phyloP scores from a whole-genome alignment of 257 asterid species.

The Nyctanthes arbortristis region DNA sequence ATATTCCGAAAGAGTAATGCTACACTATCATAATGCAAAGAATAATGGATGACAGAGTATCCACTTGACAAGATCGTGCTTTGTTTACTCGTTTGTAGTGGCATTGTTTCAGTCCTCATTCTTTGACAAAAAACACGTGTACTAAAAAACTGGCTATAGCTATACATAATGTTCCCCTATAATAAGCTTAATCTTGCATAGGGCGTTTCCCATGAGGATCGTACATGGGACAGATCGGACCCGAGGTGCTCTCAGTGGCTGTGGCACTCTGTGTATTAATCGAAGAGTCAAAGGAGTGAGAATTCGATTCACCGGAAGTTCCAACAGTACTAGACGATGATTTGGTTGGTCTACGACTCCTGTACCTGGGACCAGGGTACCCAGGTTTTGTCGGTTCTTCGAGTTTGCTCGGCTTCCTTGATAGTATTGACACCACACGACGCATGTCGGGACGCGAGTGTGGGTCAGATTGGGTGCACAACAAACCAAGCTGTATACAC shows the following conservation, averaged over 20 bases:
- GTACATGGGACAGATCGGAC: conserved; percentile 22
- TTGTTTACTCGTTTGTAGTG: too few relatives aligned
- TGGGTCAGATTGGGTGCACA: conserved; percentile 83
- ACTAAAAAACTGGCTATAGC: background rate
- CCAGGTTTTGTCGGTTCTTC: conserved; percentile 87
- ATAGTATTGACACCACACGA: conserved; percentile 66
- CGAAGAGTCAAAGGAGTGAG: conserved; percentile 47
- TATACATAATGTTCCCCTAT: conserved; percentile 25
- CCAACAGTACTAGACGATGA: conserved; percentile 44
- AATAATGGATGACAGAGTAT: too few relatives aligned
- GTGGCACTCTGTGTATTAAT: conserved; percentile 39
- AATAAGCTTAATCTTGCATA: conserved; percentile 29
- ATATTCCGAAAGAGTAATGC: too few relatives aligned
- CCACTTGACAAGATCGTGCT: too few relatives aligned
- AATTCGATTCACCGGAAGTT: conserved; percentile 50
- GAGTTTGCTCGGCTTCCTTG: conserved; percentile 63
- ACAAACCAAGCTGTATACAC: conserved; percentile 66
- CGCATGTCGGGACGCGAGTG: conserved; percentile 75
- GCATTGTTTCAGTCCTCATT: background rate
- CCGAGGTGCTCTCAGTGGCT: conserved; percentile 42
- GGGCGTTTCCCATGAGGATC: conserved; percentile 63
- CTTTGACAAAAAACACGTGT: background rate
- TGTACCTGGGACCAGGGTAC: conserved; percentile 57
- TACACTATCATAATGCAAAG: too few relatives aligned
- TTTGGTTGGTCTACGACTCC: conserved; percentile 33